Evolutionary conservation across 2,329 filamentous ascomycete species (phyloP), one percentile per base, ranked within the genome.

Genomic region (Aspergillus sp.): DNA sequence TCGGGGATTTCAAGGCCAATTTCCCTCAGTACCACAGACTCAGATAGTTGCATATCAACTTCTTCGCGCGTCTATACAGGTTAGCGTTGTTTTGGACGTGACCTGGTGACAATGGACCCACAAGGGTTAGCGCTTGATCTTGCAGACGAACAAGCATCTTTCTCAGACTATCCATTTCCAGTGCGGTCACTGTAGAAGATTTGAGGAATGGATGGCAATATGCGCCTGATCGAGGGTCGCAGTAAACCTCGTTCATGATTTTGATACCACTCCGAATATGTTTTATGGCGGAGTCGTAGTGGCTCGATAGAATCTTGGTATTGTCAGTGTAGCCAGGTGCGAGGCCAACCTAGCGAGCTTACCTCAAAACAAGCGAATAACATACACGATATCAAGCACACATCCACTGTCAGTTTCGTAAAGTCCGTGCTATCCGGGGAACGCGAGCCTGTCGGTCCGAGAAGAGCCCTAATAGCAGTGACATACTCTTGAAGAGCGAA

Each of bases 351-450:
- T 42, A 4, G 21, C 5, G 17, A 5, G 4, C 40, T 21, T 17
- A 42, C 40, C 40, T 42, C 40, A 21, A 42, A 42, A 3, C 40
- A 42, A 19, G 19, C 40, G 11, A 42, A 42, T 13, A 42, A 17
- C 11, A 42, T 58, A 45, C 64, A 65, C 0, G 60, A 58, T 23
- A 62, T 58, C 17, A 60, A 45, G 21, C 55, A 62, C 0, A 62
- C 57, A 43, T 54, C 52, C n/a, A 54, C 52, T 14, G 52, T 52
- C 2, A 48, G 48, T 5, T 11, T 48, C 17, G 20, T n/a, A 32
- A 16, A 13, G 5, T 1, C 7, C 13, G n/a, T 20, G 5, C 3
- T 10, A 7, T 55, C 57, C n/a, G n/a, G 42, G 4, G 49, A 21
- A 3, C 20, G 49, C 9, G 47, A 42, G 16, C 14, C 19, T 16